phyloP scores from a whole-genome alignment of 768 basidiomycete species.

The Dendrothele bispora region DNA sequence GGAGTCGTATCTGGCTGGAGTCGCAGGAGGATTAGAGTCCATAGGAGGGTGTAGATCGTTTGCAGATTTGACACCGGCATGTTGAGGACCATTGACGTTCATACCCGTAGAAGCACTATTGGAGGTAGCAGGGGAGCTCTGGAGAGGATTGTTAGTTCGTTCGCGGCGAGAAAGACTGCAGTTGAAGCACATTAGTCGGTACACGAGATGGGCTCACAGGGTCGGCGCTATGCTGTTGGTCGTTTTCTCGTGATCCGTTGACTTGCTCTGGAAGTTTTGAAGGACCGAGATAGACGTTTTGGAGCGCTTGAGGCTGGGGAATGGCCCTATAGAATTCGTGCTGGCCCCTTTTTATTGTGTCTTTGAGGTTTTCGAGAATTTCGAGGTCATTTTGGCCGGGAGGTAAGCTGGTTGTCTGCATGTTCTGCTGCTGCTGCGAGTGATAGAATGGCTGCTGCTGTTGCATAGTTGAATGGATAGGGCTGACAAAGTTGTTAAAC shows the following conservation, averaged over 20 bases:
- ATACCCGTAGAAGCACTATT: not conserved
- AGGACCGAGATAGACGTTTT: conserved; percentile 60
- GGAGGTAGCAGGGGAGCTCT: not conserved
- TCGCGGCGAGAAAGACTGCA: not conserved
- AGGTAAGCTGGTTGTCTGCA: too few relatives aligned
- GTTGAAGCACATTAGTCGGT: not conserved
- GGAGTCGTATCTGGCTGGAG: not conserved
- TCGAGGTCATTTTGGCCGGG: conserved; percentile 70
- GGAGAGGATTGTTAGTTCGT: not conserved
- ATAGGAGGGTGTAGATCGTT: too few relatives aligned
- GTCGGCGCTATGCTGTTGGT: conserved; percentile 14
- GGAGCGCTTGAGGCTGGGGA: conserved; percentile 65
- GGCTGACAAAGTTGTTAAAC: conserved; percentile 6
- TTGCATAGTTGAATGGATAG: not conserved
- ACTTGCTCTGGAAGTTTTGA: conserved; percentile 30
- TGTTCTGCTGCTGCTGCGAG: not conserved
- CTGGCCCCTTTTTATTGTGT: conserved; percentile 67
- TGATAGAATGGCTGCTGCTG: not conserved
- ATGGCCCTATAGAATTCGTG: conserved; percentile 69
- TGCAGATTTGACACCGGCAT: not conserved
- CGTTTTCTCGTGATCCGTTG: conserved; percentile 12
- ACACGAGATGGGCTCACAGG: not conserved
- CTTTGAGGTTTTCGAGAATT: conserved; percentile 73
- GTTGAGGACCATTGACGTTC: not conserved
- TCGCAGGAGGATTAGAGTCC: not conserved